Evolutionary conservation across 1,284 basidiomycete genomes (phyloP).

Genomic region (Erythrobasidium hasegawianum): DNA sequence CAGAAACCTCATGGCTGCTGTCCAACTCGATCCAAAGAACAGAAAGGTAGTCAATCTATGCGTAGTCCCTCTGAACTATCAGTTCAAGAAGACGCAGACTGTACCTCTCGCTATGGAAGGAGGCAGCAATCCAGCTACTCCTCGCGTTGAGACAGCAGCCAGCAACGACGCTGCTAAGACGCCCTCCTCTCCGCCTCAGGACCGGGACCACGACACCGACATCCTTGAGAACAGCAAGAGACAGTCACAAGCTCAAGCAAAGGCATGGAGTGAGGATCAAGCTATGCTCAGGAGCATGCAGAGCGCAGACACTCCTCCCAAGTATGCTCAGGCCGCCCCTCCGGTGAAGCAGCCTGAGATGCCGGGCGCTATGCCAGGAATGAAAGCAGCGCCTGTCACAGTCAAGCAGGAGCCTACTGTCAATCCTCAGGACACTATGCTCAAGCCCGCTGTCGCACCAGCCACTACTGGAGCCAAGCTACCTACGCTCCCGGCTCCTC

Average conservation of each 20-base stretch:
- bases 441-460: no score
- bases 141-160: neutral
- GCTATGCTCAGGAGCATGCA: no score
- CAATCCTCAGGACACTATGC: neutral
- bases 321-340: neutral
- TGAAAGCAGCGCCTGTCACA: neutral
- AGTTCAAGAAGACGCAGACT: no score
- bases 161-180: neutral
- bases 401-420: neutral
- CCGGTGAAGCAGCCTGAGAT: neutral
- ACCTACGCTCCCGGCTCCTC: neutral
- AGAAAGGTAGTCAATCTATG: slow-evolving; percentile 29
- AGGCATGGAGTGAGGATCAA: no score
- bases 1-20: slow-evolving; percentile 1
- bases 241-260: no score
- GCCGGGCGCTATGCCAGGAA: slow-evolving; percentile 1
- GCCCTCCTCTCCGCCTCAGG: neutral
- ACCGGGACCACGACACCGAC: no score
- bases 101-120: no score
- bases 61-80: neutral
- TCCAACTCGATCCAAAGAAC: slow-evolving; percentile 19
- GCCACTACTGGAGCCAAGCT: neutral
- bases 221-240: no score
- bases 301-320: no score
- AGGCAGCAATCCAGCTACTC: no score